These are phyloP conservation scores for Colletotrichum sojae DNA, from an alignment of 2,329 filamentous ascomycete genomes.

Conservation along the genomic window DNA sequence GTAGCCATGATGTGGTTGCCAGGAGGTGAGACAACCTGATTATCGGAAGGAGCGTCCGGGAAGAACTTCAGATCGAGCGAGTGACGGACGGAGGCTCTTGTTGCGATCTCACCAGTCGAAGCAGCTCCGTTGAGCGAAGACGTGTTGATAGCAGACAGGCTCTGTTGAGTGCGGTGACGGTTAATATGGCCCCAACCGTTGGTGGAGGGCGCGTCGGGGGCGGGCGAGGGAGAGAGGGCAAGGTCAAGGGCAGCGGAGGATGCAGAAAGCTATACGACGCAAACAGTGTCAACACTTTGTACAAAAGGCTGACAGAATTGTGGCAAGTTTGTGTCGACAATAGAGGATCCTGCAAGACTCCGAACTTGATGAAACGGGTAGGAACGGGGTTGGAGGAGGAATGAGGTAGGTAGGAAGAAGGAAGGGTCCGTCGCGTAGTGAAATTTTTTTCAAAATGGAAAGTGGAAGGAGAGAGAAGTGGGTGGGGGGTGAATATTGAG, in stretches of 20 bases:
- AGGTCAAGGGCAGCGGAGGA: constrained; percentile 87
- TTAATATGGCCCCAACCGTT: constrained; percentile 75
- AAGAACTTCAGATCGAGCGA: constrained; percentile 70
- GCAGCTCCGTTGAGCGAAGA: constrained; percentile 55
- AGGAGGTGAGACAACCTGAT: constrained; percentile 61
- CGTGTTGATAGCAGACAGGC: constrained; percentile 63
- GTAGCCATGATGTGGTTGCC: constrained; percentile 69
- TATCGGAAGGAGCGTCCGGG: constrained; percentile 60
- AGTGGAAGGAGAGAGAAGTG: constrained; percentile 6
- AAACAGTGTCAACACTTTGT: constrained; percentile 48
- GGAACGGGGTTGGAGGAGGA: constrained; percentile 10
- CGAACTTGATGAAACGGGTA: constrained; percentile 12
- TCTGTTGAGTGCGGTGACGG: constrained; percentile 78
- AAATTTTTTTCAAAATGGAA: not conserved
- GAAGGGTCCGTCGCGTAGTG: not conserved
- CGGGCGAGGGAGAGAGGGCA: constrained; percentile 77
- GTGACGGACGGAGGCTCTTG: constrained; percentile 67
- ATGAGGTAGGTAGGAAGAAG: constrained; percentile 27
- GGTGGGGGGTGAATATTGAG: constrained; percentile 23
- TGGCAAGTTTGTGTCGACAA: constrained; percentile 27
- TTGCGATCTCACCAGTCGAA: constrained; percentile 60
- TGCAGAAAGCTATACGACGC: constrained; percentile 76
- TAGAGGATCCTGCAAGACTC: constrained; percentile 27
- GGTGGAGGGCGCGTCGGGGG: constrained; percentile 64
- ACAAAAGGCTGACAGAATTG: constrained; percentile 44